phyloP scores from a whole-genome alignment of 805 yeast genomes.

The Metschnikowia noctiluminum region DNA sequence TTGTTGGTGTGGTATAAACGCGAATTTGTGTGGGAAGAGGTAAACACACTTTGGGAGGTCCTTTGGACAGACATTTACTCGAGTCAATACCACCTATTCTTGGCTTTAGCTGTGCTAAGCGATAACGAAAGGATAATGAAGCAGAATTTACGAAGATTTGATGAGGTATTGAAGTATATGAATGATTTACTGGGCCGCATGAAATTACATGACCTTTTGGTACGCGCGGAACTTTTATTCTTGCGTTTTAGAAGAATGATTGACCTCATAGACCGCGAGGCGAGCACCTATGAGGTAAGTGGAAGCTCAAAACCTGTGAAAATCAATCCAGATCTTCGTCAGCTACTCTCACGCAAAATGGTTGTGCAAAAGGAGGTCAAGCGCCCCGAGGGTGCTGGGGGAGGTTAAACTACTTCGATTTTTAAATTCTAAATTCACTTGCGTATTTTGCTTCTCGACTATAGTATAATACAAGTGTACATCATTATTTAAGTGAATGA shows the following conservation, averaged over 20 bases:
- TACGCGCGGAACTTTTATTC: constrained; percentile 82
- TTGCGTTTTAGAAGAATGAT: constrained; percentile 77
- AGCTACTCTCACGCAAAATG: constrained; percentile 55
- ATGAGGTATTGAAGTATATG: constrained; percentile 88
- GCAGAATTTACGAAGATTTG: constrained; percentile 72
- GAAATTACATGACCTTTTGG: constrained; percentile 70
- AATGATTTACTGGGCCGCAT: constrained; percentile 81
- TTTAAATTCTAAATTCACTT: no score
- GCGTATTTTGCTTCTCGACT: no score
- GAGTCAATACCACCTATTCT: constrained; percentile 82
- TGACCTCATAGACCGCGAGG: constrained; percentile 66
- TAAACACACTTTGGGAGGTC: constrained; percentile 84
- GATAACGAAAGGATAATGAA: constrained; percentile 78
- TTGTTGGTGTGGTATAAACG: constrained; percentile 92
- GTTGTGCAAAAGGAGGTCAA: constrained; percentile 61
- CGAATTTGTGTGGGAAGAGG: constrained; percentile 78
- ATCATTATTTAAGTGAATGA: no score
- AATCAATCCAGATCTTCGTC: constrained; percentile 53
- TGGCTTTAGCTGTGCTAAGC: constrained; percentile 86
- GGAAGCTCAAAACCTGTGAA: constrained; percentile 11
- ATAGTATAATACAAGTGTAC: no score
- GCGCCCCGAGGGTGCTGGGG: constrained; percentile 44
- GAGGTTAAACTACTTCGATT: constrained; percentile 27
- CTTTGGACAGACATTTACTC: constrained; percentile 85
- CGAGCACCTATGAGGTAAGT: constrained; percentile 14